Evolutionary conservation across 805 yeast genomes (phyloP), one percentile per base, ranked within the genome.

Genomic region (Barnettozyma salicaria): DNA sequence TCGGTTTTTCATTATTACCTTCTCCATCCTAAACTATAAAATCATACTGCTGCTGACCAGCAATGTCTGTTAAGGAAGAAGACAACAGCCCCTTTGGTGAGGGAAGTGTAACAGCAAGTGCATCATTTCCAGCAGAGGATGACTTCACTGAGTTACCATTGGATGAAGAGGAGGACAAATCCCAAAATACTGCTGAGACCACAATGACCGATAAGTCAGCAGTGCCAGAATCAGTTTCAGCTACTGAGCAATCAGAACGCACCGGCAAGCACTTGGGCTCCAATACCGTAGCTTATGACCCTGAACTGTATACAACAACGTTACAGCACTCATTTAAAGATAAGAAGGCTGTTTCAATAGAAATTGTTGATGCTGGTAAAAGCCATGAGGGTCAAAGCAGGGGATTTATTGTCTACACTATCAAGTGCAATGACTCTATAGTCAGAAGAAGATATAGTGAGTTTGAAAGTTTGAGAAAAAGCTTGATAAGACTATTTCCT

Each of bases 371-470:
- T 47, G 96, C 97, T 1, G 86, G 87, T 5, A 88, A 85, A 55
- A 81, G 85, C 36, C 80, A 74, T 42, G 97, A 90, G 49, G 87
- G 89, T 9, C 74, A 75, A 50, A 70, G 78, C 25, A 72, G 84
- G 44, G 77, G 88, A 2, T 90, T 80, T 49, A 78, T 90, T 19
- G 86, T 88, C 0, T 90, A 92, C 56, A 80, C 95, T 3, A 84
- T 90, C 42, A 70, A 72, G 43, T 64, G 75, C 31, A 64, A 78
- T n/a, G 80, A 67, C 7, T 65, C 75, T 22, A 61, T 72, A 9
- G 89, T 87, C 5, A 76, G 89, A 32, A 67, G 98, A 50, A 68
- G 97, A 30, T 92, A 92, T 57, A 82, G 95, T 23, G 98, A 92
- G 56, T 92, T 92, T 56, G 96, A 86, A 52, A 76, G 84, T 34